Conservation (phyloP, 805 yeast species). For the Myxozyma monticola region DNA sequence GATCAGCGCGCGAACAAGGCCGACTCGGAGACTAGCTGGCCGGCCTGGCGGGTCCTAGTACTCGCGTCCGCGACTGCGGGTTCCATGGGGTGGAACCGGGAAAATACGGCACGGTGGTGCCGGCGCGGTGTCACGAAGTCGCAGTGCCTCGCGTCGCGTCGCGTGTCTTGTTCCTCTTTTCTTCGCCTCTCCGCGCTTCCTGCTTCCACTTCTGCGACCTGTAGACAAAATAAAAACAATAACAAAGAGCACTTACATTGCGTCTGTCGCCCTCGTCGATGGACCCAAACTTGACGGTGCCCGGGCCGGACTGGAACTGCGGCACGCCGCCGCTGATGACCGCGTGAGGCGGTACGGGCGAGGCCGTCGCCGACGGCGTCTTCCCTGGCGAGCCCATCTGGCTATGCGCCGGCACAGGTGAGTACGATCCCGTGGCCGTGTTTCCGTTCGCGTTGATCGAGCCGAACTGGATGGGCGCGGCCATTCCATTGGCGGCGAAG, state of each 20-base stretch:
- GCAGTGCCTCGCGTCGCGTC: too few relatives aligned
- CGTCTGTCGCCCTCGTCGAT: too few relatives aligned
- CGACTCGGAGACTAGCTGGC: too few relatives aligned
- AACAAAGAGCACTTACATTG: conserved; percentile 8
- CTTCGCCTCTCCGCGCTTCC: neutral
- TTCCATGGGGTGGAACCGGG: too few relatives aligned
- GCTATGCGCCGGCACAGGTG: conserved; percentile 1
- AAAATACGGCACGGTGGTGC: too few relatives aligned
- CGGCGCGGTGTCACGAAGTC: too few relatives aligned
- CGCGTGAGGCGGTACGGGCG: conserved; percentile 23
- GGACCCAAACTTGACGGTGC: conserved; percentile 19
- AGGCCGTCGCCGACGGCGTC: conserved; percentile 12
- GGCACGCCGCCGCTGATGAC: conserved; percentile 24
- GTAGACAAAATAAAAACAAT: too few relatives aligned
- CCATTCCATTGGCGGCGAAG: conserved; percentile 2
- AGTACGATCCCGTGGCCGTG: conserved; percentile 1
- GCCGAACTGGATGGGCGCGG: conserved; percentile 28
- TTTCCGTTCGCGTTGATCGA: conserved; percentile 20
- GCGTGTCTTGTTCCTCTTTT: neutral
- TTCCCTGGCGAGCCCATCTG: conserved; percentile 3
- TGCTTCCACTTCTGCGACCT: neutral
- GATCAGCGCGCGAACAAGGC: neutral
- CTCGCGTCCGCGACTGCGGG: too few relatives aligned
- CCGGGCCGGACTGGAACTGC: conserved; percentile 11
- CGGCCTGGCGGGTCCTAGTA: too few relatives aligned